Evolutionary conservation across 495 filamentous ascomycete genomes (phyloP), one percentile per base, ranked within the genome.

Genomic region (Letharia lupina): DNA sequence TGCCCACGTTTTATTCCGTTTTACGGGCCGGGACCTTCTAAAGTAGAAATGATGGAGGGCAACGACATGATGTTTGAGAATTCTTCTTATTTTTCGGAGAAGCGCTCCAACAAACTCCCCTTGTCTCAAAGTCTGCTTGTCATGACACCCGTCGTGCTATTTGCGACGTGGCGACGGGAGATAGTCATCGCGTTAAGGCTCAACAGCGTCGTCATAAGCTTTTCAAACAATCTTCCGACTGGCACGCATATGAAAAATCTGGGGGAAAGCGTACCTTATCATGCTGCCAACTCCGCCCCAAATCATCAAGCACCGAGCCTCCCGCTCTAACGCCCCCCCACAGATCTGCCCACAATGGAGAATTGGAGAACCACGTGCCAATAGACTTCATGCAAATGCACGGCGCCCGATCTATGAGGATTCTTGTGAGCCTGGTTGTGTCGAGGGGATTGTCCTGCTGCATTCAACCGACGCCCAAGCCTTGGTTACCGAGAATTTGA

Each of bases 401-500:
- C 33, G 16, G 12, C 20, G 33, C 15, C 39, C 31, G 13, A 57
- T 57, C 13, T 33, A 37, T 37, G 33, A 57, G 31, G 10, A 18
- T 16, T 2, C 37, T 3, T 37, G 7, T 15, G 16, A 57, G 31
- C 54, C 54, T 33, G 15, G 31, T 8, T 35, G 23, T 35, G 52
- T 35, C 4, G 23, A 52, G 23, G 28, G 18, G 18, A 56, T 56
- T 35, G 52, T 56, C 52, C 52, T 33, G 31, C 31, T 57, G 54
- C 54, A 37, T 57, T 4, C 18, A 57, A 37, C 54, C 54, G 54
- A 57, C 54, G 54, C 54, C 54, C 0, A 57, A 57, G 54, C 33
- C 54, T 57, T 57, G 54, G 54, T 57, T 57, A 57, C 54, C 54
- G 18, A 57, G 7, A 57, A 57, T 12, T 37, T 18, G 1, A 37